Base-by-base conservation (phyloP, 176 grass and related monocot genomes). In the Areca catechu region DNA sequence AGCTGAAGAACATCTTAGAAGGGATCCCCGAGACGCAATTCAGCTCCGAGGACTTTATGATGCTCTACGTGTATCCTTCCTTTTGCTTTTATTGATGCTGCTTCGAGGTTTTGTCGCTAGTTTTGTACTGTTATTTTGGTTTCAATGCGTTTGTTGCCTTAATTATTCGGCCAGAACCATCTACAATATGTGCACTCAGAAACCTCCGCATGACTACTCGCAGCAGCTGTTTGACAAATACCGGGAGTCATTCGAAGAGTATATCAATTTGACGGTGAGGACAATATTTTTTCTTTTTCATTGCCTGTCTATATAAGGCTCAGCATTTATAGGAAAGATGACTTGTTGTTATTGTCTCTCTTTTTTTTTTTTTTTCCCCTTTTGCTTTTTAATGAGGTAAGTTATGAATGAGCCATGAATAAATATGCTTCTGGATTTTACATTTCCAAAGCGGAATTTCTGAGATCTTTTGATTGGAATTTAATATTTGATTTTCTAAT, bases 161-260 rank as follows among this genome's bases (percentile, higher is more conserved):
- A 16, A 17, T 7, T 51, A 24, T 62, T 65, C 4, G 27, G 37
- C 71, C 76, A 98, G 93, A 77, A 98, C 78, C 28, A 83, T 92
- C 51, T 92, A 98, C 72, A 85, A 85, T 72, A 98, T 98, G 87
- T 92, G 87, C 77, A 89, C 87, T 56, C 93, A 97, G 81, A 91
- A 92, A 62, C 70, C 83, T 4, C 87, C 93, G 3, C 61, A 85
- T 49, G 76, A 92, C 61, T 88, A 92, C 81, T 85, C 94, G 57
- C 84, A 86, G 62, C 84, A 92, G 66, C 81, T 98, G 4, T 98
- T 89, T 22, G 87, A 98, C n/a, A 98, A 92, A 70, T 98, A 92
- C 61, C 67, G 70, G 16, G 80, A 78, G 57, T 73, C 84, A 0
- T 92, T 92, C 53, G 70, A 88, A 54, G 79, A 98, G 68, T 98